Evolutionary conservation across 23 red algal genomes (phyloP).

Genomic region (Gracilariopsis chorda): DNA sequence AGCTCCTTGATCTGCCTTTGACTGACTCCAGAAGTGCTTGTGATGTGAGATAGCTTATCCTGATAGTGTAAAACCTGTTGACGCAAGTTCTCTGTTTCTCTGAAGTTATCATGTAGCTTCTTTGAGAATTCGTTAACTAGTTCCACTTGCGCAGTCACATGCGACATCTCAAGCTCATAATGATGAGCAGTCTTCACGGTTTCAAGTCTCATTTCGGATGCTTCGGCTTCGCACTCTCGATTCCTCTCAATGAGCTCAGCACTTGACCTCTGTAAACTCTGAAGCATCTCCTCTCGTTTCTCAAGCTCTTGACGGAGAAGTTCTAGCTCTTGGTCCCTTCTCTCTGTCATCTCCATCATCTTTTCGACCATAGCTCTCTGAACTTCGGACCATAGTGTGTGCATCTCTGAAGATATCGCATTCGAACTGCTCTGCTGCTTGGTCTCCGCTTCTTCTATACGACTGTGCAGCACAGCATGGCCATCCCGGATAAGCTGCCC

Average conservation of each 20-base stretch:
- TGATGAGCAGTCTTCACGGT: slow-evolving; percentile 31
- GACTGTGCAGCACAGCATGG: slow-evolving; percentile 25
- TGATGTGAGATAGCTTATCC: slow-evolving; percentile 54
- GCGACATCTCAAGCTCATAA: slow-evolving; percentile 49
- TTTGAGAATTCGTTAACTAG: slow-evolving; percentile 61
- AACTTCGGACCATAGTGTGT: slow-evolving; percentile 23
- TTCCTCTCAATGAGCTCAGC: slow-evolving; percentile 28
- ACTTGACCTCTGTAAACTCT: slow-evolving; percentile 11
- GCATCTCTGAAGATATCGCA: slow-evolving; percentile 15
- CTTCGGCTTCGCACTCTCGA: slow-evolving; percentile 4
- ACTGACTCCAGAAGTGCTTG: slow-evolving; percentile 45
- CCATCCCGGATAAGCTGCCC: slow-evolving; percentile 26
- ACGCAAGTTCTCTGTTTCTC: slow-evolving; percentile 48
- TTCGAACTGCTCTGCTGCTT: background rate
- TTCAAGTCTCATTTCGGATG: slow-evolving; percentile 29
- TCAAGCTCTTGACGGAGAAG: slow-evolving; percentile 21
- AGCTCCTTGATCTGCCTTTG: slow-evolving; percentile 57
- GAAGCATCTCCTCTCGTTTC: background rate
- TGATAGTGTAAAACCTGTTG: slow-evolving; percentile 55
- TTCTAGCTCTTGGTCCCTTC: slow-evolving; percentile 37
- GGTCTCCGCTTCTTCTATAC: slow-evolving; percentile 17
- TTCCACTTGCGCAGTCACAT: slow-evolving; percentile 46
- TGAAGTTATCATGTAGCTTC: slow-evolving; percentile 63
- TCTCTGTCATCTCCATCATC: slow-evolving; percentile 61
- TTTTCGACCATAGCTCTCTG: slow-evolving; percentile 36